Evolutionary conservation across 1,139 yeast species (phyloP).

Genomic region (Pneumocystis oryctolagi): DNA sequence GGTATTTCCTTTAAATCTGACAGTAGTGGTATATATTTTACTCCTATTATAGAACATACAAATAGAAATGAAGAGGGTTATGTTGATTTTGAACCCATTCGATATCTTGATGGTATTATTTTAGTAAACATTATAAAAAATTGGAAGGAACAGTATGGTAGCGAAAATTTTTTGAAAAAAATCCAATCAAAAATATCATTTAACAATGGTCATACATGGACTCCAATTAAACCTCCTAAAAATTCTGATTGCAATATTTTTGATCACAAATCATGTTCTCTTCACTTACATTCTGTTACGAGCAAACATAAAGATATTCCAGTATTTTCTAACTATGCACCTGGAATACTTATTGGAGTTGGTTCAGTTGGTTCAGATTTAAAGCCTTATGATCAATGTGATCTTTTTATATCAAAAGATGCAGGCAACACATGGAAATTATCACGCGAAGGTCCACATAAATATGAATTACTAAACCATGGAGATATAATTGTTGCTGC

Average conservation of each 20-base stretch:
- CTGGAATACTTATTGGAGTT: conserved; percentile 49
- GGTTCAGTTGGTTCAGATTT: conserved; percentile 25
- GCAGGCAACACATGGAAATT: conserved; percentile 62
- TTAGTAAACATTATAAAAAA: conserved; percentile 33
- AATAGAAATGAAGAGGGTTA: conserved; percentile 29
- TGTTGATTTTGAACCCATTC: conserved; percentile 36
- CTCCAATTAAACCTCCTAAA: conserved; percentile 29
- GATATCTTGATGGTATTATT: conserved; percentile 60
- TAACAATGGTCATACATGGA: conserved; percentile 57
- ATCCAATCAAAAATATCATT: conserved; percentile 36
- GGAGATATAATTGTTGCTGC: conserved; percentile 63
- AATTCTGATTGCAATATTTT: conserved; percentile 28
- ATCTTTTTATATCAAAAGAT: conserved; percentile 50
- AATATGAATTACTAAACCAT: conserved; percentile 58
- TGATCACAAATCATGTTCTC: conserved; percentile 36
- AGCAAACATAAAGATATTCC: conserved; percentile 43
- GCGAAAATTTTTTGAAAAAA: conserved; percentile 18
- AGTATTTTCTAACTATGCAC: conserved; percentile 43
- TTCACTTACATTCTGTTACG: conserved; percentile 39
- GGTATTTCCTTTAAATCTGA: conserved; percentile 44
- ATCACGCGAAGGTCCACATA: conserved; percentile 40
- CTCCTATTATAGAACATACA: conserved; percentile 33
- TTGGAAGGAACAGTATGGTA: conserved; percentile 15
- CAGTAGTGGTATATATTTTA: conserved; percentile 46
- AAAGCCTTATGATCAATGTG: conserved; percentile 20